phyloP scores from a whole-genome alignment of 257 asterid species.

The Primulina eburnea region DNA sequence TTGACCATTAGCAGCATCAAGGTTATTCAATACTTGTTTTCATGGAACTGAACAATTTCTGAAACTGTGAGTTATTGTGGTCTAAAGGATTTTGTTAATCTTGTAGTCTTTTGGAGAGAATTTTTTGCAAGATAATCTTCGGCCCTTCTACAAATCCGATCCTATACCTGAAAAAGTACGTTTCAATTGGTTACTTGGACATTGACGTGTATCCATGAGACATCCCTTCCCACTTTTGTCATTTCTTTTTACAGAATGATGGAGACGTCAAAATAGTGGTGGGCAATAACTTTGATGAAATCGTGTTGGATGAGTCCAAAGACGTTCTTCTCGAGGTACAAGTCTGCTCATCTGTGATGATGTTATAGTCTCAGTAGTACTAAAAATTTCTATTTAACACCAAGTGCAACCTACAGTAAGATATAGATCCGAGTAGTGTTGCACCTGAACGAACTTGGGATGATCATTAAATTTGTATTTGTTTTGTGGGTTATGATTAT shows the following conservation, averaged over 20 bases:
- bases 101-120: constrained; percentile 75
- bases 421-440: neutral
- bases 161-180: constrained; percentile 83
- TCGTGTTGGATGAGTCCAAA: constrained; percentile 89
- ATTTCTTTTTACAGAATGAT: constrained; percentile 55
- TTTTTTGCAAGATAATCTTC: constrained; percentile 72
- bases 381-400: neutral
- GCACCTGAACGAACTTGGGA: neutral
- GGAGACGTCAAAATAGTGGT: constrained; percentile 90
- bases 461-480: neutral
- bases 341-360: neutral
- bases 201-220: constrained; percentile 32
- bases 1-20: constrained; percentile 54
- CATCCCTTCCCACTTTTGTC: constrained; percentile 22
- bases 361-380: neutral
- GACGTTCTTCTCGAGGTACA: constrained; percentile 98
- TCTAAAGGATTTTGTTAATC: constrained; percentile 21
- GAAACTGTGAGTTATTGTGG: neutral
- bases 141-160: constrained; percentile 87
- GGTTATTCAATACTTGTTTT: constrained; percentile 39
- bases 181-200: constrained; percentile 18
- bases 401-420: neutral
- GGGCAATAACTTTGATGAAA: constrained; percentile 87
- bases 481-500: constrained; percentile 11
- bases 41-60: neutral